phyloP scores from a whole-genome alignment of 2,329 filamentous ascomycete species.

The Ceratocystis variospora region DNA sequence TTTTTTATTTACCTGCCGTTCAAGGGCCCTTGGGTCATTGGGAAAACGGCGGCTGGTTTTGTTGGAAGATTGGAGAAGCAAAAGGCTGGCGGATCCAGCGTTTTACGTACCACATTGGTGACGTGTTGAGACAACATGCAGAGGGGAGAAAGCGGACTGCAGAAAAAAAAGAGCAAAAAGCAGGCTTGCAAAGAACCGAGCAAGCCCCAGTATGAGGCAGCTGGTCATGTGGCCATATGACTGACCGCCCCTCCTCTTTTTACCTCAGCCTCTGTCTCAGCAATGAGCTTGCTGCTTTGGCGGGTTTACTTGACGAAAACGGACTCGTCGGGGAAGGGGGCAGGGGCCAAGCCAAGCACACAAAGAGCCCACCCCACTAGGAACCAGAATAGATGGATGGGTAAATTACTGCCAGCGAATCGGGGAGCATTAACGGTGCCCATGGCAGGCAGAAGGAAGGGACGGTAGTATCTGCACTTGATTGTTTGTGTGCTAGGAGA shows the following conservation, averaged over 20 bases:
- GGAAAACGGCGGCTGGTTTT: background rate
- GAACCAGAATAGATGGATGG: too few relatives aligned
- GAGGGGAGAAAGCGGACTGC: background rate
- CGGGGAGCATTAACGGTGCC: too few relatives aligned
- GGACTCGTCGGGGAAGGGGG: background rate
- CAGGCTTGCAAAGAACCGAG: background rate
- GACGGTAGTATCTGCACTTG: too few relatives aligned
- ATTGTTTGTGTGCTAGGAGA: too few relatives aligned
- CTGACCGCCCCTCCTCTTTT: background rate
- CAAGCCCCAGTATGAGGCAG: background rate
- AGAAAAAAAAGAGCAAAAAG: background rate
- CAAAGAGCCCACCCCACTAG: too few relatives aligned
- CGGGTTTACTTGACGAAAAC: too few relatives aligned
- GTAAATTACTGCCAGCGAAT: too few relatives aligned
- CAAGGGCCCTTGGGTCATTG: background rate
- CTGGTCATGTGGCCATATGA: background rate
- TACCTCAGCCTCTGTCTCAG: too few relatives aligned
- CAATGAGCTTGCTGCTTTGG: too few relatives aligned
- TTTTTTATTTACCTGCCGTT: background rate
- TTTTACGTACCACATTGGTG: background rate
- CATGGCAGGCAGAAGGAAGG: too few relatives aligned
- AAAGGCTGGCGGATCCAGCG: background rate
- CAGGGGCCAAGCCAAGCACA: background rate
- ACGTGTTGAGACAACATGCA: conserved; percentile 1
- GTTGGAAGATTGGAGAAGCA: background rate